phyloP scores from a whole-genome alignment of 176 grass and related monocot species.

The Leersia perrieri region DNA sequence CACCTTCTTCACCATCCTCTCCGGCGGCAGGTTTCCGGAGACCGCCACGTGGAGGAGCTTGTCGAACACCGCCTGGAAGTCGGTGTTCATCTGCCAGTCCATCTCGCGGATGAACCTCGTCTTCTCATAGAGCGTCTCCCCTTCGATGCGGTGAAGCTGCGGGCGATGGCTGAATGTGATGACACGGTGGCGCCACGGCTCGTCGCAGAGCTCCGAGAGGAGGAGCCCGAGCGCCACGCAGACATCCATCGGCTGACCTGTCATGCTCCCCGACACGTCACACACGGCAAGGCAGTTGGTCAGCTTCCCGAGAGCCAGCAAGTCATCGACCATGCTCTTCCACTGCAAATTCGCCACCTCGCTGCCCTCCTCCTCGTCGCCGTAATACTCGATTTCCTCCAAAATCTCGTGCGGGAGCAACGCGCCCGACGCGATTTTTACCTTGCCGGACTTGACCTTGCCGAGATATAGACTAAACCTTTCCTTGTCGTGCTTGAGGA shows the following conservation, averaged over 20 bases:
- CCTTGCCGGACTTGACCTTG: constrained; percentile 48
- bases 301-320: constrained; percentile 44
- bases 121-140: constrained; percentile 37
- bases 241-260: constrained; percentile 50
- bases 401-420: constrained; percentile 72
- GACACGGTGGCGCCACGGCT: constrained; percentile 64
- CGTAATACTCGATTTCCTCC: background rate
- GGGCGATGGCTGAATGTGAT: constrained; percentile 60
- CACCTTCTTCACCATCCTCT: constrained; percentile 49
- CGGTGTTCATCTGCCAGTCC: constrained; percentile 45
- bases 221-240: constrained; percentile 78
- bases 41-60: constrained; percentile 47
- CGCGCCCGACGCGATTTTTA: constrained; percentile 59
- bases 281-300: constrained; percentile 71
- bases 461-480: constrained; percentile 58
- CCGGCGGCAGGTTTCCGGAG: constrained; percentile 11
- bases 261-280: constrained; percentile 80
- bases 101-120: constrained; percentile 26
- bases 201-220: constrained; percentile 68
- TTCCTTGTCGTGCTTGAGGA: constrained; percentile 56
- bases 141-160: constrained; percentile 42
- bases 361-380: background rate
- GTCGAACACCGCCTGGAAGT: constrained; percentile 67
- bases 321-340: constrained; percentile 63
- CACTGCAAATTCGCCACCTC: constrained; percentile 62